Evolutionary conservation across 345 rosid genomes (phyloP), one percentile per base, ranked within the genome.

Genomic region (Iberis pinnata): DNA sequence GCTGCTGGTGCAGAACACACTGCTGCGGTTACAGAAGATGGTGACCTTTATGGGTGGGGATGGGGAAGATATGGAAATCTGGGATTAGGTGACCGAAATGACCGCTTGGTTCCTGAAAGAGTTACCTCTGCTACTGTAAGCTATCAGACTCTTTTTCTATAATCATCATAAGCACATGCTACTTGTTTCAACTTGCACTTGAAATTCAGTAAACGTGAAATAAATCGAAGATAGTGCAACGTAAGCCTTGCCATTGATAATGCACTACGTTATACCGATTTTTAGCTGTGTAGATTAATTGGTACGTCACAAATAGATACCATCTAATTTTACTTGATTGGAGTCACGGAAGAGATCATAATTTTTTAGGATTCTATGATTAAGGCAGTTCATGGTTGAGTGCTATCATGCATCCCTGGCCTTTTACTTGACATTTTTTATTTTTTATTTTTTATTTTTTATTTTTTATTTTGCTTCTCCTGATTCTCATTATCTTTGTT

Each of bases 1-100:
- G 95, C 95, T 56, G 93, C 93, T 62, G 96, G 95, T 65, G 96
- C 96, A 56, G 98, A 92, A 65, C 98, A 92, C 77, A 83, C 93
- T 60, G 96, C 84, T 37, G 98, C 96, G 52, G 79, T 88, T 53
- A 70, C 96, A 53, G 93, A 88, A 78, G 81, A 78, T 58, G 98
- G 98, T 64, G 84, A 77, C 27, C 89, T 92, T 13, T 88, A 83
- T 76, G 98, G 98, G 58, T 92, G 98, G 98, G 98, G 98, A 5
- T 87, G 98, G 96, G 98, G 98, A 7, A 70, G 93, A 37, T 88
- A 92, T 68, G 98, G 96, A 36, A 92, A 92, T 76, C 65, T 92
- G 80, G 98, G 98, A 65, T 76, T 92, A 20, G 98, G 98, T 48
- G 98, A 92, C 76, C 70, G 96, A 67, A 80, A 56, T 46, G 96